These are phyloP conservation scores for Polytrichum commune DNA, from an alignment of 225 moss, liverwort and hornwort species.

Conservation along the genomic window DNA sequence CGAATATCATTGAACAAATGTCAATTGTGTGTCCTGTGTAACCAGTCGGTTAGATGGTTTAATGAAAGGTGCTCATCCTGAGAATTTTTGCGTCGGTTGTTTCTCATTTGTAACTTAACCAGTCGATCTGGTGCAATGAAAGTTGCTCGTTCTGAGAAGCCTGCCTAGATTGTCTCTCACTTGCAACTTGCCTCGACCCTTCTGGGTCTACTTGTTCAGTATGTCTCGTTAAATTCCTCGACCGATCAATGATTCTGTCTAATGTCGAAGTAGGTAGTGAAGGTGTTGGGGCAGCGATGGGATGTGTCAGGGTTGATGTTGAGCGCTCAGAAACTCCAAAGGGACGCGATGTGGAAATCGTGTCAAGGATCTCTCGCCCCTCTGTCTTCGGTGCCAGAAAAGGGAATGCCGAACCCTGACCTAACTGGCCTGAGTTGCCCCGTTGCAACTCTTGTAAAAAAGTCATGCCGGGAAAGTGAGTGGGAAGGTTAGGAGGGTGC, in stretches of 20 bases:
- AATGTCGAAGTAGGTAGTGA: too few species aligned
- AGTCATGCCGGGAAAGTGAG: background rate
- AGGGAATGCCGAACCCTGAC: background rate
- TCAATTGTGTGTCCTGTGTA: too few species aligned
- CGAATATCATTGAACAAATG: too few species aligned
- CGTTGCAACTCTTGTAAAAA: conserved; percentile 1
- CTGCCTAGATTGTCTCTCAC: background rate
- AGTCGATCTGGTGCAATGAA: conserved; percentile 1
- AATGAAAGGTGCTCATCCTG: background rate
- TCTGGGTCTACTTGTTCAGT: background rate
- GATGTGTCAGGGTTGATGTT: too few species aligned
- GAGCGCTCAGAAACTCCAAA: background rate
- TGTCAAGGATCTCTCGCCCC: background rate
- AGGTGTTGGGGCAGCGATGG: too few species aligned
- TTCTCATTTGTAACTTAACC: background rate
- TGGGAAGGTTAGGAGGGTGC: background rate
- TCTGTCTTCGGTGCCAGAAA: conserved; percentile 2
- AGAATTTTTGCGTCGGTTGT: background rate
- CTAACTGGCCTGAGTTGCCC: background rate
- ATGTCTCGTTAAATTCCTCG: too few species aligned
- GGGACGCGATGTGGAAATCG: too few species aligned
- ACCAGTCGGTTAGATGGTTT: too few species aligned
- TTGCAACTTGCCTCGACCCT: too few species aligned
- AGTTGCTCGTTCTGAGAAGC: background rate
- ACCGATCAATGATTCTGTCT: too few species aligned